Evolutionary conservation across 2,329 filamentous ascomycete genomes (phyloP).

Genomic region (Cladosporium sp.): DNA sequence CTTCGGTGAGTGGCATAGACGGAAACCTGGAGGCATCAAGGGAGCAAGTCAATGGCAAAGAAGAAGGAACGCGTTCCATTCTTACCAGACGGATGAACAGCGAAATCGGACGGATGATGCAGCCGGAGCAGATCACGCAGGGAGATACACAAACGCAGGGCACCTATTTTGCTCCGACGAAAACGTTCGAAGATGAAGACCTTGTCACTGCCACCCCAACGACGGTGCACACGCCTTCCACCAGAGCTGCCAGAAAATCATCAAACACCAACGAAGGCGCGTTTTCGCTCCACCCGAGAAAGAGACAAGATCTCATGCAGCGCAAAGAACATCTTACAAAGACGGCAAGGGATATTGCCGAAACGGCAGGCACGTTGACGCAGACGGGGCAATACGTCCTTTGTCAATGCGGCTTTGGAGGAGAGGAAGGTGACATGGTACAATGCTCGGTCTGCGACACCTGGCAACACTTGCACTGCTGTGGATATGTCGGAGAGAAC

Average conservation of each 20-base stretch:
- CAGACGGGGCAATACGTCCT: conserved; percentile 23
- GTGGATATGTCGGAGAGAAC: conserved; percentile 37
- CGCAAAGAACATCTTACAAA: conserved; percentile 15
- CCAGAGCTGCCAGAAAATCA: not conserved
- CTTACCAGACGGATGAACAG: conserved; percentile 23
- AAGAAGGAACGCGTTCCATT: conserved; percentile 21
- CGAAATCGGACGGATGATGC: conserved; percentile 25
- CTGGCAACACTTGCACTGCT: conserved; percentile 45
- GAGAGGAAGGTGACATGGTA: conserved; percentile 42
- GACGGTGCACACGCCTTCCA: not conserved
- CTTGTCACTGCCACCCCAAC: conserved; percentile 8
- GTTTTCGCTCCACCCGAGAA: conserved; percentile 15
- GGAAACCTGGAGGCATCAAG: too few relatives aligned
- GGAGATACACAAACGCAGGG: conserved; percentile 30
- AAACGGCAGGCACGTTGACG: conserved; percentile 10
- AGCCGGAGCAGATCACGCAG: conserved; percentile 27
- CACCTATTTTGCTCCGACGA: not conserved
- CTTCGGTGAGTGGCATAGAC: too few relatives aligned
- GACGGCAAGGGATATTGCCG: conserved; percentile 17
- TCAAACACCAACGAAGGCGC: not conserved
- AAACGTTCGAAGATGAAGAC: not conserved
- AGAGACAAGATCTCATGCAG: conserved; percentile 11
- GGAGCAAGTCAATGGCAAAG: conserved; percentile 3
- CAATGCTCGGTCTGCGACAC: conserved; percentile 41
- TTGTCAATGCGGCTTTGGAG: conserved; percentile 40